These are phyloP conservation scores for Cutaneotrichosporon sp. DNA, from an alignment of 1,284 basidiomycete genomes.

Conservation along the genomic window DNA sequence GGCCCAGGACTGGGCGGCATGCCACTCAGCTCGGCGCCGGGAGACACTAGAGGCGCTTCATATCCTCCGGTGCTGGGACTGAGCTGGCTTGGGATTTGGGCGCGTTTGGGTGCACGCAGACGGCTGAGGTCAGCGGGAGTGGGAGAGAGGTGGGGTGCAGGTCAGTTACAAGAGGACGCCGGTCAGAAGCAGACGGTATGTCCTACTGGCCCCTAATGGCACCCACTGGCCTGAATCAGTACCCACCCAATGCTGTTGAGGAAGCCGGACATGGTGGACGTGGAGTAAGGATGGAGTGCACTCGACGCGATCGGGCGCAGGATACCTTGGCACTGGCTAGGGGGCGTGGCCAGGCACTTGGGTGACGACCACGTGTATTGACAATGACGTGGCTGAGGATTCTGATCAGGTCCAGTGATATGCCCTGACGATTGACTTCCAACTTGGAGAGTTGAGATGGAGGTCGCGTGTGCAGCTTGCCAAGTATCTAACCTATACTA, in stretches of 20 bases:
- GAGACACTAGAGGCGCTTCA: constrained; percentile 44
- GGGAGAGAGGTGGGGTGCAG: neutral
- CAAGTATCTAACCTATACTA: neutral
- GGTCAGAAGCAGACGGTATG: too few relatives aligned
- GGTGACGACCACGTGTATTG: neutral
- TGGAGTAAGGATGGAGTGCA: neutral
- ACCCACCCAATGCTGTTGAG: constrained; percentile 51
- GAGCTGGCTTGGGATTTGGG: constrained; percentile 33
- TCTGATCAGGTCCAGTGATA: neutral
- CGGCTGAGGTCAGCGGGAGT: constrained; percentile 34
- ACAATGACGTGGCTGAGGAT: constrained; percentile 6
- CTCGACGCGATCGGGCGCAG: constrained; percentile 4
- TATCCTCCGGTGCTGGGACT: constrained; percentile 31
- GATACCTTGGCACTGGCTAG: neutral
- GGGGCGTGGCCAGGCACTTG: neutral
- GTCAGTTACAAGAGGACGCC: neutral
- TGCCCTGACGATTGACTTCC: neutral
- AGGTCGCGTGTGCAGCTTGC: neutral
- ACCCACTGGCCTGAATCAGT: neutral
- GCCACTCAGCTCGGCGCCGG: constrained; percentile 36
- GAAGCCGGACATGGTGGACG: constrained; percentile 45
- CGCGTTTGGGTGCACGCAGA: constrained; percentile 50
- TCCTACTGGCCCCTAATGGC: neutral
- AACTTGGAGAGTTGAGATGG: neutral
- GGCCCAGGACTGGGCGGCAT: constrained; percentile 26